Evolutionary conservation across 2,329 filamentous ascomycete genomes (phyloP).

Genomic region (Talaromyces islandicus): DNA sequence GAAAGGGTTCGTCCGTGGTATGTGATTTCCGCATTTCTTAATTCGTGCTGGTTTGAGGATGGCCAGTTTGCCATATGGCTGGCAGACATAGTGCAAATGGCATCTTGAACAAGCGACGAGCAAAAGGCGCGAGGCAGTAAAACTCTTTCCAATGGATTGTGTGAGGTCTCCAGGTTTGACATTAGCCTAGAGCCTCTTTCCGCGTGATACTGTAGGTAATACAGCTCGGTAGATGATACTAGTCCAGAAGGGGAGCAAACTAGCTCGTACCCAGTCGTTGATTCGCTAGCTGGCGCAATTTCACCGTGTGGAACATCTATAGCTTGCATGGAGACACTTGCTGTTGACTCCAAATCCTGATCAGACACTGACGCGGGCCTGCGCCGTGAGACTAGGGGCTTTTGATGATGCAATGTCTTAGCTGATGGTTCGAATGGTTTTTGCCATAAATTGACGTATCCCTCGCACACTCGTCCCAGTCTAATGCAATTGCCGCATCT

Average conservation of each 20-base stretch:
- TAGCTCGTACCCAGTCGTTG: not conserved
- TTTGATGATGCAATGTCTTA: constrained; percentile 21
- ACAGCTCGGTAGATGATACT: constrained; percentile 23
- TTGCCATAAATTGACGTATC: constrained; percentile 33
- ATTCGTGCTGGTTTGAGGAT: constrained; percentile 15
- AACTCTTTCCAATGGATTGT: constrained; percentile 30
- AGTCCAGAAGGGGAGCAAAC: not conserved
- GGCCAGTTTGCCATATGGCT: constrained; percentile 30
- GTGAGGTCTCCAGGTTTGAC: constrained; percentile 30
- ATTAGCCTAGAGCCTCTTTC: constrained; percentile 28
- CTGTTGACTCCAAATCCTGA: not conserved
- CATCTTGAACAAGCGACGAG: constrained; percentile 31
- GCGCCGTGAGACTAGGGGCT: constrained; percentile 16
- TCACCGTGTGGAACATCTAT: not conserved
- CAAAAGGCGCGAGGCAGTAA: constrained; percentile 31
- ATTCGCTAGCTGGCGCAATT: not conserved
- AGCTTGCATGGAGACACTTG: not conserved
- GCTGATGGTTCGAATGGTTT: constrained; percentile 27
- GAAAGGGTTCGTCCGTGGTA: constrained; percentile 29
- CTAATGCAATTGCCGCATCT: constrained; percentile 28
- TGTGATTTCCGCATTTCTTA: constrained; percentile 23
- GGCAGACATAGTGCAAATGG: constrained; percentile 32
- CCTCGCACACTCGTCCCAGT: constrained; percentile 30
- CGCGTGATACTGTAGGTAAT: constrained; percentile 34
- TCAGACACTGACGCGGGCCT: constrained; percentile 14